Percentiles rank a stretch among this genome's conserved stretches.
Evolutionary conservation across 805 yeast genomes (phyloP).

Genomic region (Vanderwaltozyma yarrowii): DNA sequence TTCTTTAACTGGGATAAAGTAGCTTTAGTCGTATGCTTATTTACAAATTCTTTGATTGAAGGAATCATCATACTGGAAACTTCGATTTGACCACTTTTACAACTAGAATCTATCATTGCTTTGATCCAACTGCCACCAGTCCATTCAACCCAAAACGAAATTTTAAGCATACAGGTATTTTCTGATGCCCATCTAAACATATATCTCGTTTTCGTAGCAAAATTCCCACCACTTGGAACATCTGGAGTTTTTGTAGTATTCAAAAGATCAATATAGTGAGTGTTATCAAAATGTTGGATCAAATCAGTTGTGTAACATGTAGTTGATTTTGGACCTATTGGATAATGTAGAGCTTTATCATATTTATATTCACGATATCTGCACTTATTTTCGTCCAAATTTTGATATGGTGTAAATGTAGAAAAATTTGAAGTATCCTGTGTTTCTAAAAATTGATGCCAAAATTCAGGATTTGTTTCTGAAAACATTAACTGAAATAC

Average conservation of each 20-base stretch:
- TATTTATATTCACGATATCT: constrained; percentile 51
- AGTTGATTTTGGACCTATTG: constrained; percentile 92
- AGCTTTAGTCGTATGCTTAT: constrained; percentile 6
- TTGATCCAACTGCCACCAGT: constrained; percentile 88
- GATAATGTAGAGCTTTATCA: constrained; percentile 61
- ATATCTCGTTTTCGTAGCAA: constrained; percentile 61
- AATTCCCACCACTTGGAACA: constrained; percentile 83
- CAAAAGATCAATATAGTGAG: constrained; percentile 46
- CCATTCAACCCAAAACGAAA: constrained; percentile 83
- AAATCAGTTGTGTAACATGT: constrained; percentile 56
- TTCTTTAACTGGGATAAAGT: too few relatives aligned
- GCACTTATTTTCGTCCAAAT: constrained; percentile 31
- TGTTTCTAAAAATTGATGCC: constrained; percentile 32
- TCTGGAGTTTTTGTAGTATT: constrained; percentile 71
- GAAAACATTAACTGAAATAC: constrained; percentile 67
- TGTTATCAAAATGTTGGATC: constrained; percentile 40
- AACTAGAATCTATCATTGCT: constrained; percentile 76
- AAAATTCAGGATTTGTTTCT: constrained; percentile 35
- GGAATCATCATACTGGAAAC: constrained; percentile 41
- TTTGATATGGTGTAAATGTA: constrained; percentile 25
- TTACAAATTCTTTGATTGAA: constrained; percentile 19
- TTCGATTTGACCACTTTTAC: constrained; percentile 66
- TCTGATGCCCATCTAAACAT: constrained; percentile 60
- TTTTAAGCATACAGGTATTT: constrained; percentile 36
- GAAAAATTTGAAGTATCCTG: constrained; percentile 32